Percentiles rank a stretch among this genome's conserved stretches.
These are phyloP conservation scores for Kodamaea fukazawae DNA, from an alignment of 805 yeast species.

Conservation along the genomic window DNA sequence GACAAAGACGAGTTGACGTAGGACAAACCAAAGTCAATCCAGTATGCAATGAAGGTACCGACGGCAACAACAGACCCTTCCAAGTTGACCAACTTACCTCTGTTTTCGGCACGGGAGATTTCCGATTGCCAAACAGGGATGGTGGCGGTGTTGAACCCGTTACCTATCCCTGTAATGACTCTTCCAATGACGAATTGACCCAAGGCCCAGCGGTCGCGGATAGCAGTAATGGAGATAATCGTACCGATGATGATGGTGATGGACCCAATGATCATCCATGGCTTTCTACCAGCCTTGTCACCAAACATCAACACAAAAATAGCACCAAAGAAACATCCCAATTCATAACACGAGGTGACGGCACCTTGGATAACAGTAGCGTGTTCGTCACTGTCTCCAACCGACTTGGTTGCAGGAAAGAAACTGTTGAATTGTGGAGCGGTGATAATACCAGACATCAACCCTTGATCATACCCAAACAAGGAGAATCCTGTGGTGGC, in stretches of 20 bases:
- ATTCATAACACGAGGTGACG: slow-evolving; percentile 26
- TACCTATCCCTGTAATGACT: slow-evolving; percentile 47
- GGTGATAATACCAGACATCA: slow-evolving; percentile 44
- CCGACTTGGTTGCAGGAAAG: slow-evolving; percentile 35
- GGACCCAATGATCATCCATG: slow-evolving; percentile 36
- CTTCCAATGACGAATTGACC: slow-evolving; percentile 46
- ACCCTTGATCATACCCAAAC: slow-evolving; percentile 39
- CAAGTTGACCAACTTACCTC: slow-evolving; percentile 36
- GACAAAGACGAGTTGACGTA: slow-evolving; percentile 47
- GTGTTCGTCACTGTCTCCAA: slow-evolving; percentile 9
- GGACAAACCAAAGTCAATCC: slow-evolving; percentile 65
- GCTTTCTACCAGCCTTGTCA: slow-evolving; percentile 43
- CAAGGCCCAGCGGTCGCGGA: slow-evolving; percentile 38
- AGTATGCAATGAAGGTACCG: slow-evolving; percentile 44
- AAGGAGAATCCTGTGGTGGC: slow-evolving; percentile 32
- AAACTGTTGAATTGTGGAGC: slow-evolving; percentile 36
- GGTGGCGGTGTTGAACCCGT: slow-evolving; percentile 42
- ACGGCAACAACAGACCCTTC: slow-evolving; percentile 54
- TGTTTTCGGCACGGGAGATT: slow-evolving; percentile 42
- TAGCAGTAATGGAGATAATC: slow-evolving; percentile 36
- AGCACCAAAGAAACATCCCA: slow-evolving; percentile 45
- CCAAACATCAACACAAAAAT: slow-evolving; percentile 37
- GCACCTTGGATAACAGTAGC: slow-evolving; percentile 29
- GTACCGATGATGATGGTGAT: slow-evolving; percentile 41
- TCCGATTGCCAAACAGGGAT: slow-evolving; percentile 48